Base-by-base conservation (phyloP, 129 eudicot genomes). In the Mikania micrantha region DNA sequence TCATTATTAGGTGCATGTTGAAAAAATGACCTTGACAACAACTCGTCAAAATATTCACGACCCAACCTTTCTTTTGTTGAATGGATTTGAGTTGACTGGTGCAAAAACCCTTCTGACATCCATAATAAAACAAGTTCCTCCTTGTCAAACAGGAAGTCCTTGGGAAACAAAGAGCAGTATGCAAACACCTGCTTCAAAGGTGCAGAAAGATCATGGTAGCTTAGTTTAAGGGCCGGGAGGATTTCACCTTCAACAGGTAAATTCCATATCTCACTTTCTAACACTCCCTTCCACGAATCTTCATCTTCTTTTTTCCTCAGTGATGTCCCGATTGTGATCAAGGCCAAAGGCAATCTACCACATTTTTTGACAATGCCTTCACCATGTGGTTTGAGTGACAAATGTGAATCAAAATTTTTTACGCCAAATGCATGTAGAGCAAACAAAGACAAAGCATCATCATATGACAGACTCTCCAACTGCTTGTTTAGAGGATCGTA, bases 41-140 rank as follows among this genome's bases (percentile, higher is more conserved):
- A 21, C 21, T 66, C 75, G 1, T 65, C 57, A 49, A 78, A 74
- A 35, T 45, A 78, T 35, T 74, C 76, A 13, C 7, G 62, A 41
- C 83, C 83, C 11, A 50, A 32, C 7, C 24, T 25, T 34, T 69
- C 80, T 53, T 74, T 68, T 9, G 64, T 78, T 20, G 42, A 49
- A 44, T 74, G 32, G 15, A 21, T 59, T 57, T 57, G 15, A 12
- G 4, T 5, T 24, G 75, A 19, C 15, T 17, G 75, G 7, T 25
- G 34, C 64, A 79, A 52, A 31, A 79, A 72, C 21, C 84, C 81
- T 71, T 71, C 67, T 2, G 82, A 84, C 69, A 79, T 77, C 82
- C 82, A 72, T 9, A 60, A 35, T 9, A 47, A n/a, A 13, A 71
- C 24, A 27, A 61, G 16, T 31, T 72, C 53, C 1, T 59, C 4